These are phyloP conservation scores for Arthromyces matolae DNA, from an alignment of 768 basidiomycete genomes.

Conservation along the genomic window DNA sequence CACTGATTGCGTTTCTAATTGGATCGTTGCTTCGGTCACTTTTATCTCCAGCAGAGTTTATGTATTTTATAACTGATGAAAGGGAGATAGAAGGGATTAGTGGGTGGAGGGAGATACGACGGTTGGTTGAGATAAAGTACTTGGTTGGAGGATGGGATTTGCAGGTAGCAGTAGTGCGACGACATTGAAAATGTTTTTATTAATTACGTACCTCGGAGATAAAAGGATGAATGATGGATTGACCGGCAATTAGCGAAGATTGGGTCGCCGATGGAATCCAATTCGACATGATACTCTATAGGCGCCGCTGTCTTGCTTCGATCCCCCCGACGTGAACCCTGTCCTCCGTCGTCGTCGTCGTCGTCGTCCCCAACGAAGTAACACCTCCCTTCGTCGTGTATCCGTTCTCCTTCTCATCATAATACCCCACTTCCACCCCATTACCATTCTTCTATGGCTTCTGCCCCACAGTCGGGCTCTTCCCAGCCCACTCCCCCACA, in stretches of 20 bases:
- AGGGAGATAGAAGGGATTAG: constrained; percentile 48
- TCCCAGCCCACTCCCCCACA: constrained; percentile 21
- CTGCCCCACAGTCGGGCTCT: constrained; percentile 24
- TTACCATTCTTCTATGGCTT: constrained; percentile 24
- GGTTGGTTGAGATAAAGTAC: constrained; percentile 80
- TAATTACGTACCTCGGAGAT: constrained; percentile 11
- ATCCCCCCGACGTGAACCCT: constrained; percentile 16
- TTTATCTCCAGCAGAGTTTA: constrained; percentile 87
- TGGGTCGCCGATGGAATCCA: constrained; percentile 32
- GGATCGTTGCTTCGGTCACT: constrained; percentile 88
- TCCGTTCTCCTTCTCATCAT: background rate
- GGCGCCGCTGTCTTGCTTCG: constrained; percentile 15
- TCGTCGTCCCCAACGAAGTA: constrained; percentile 13
- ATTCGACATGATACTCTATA: constrained; percentile 1
- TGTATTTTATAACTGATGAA: constrained; percentile 66
- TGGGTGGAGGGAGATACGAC: constrained; percentile 83
- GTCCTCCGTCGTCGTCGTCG: constrained; percentile 19
- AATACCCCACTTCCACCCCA: no score
- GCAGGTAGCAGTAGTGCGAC: constrained; percentile 77
- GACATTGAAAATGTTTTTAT: constrained; percentile 39
- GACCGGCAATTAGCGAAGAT: constrained; percentile 27
- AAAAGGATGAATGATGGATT: constrained; percentile 7
- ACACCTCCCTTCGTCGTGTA: constrained; percentile 2
- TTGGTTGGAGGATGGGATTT: constrained; percentile 84
- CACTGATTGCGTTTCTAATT: constrained; percentile 84